A percentile compares a stretch with the other conserved stretches of the same genome.
Conservation (phyloP, 1,284 basidiomycete genomes). For the Ganoderma lucidum region DNA sequence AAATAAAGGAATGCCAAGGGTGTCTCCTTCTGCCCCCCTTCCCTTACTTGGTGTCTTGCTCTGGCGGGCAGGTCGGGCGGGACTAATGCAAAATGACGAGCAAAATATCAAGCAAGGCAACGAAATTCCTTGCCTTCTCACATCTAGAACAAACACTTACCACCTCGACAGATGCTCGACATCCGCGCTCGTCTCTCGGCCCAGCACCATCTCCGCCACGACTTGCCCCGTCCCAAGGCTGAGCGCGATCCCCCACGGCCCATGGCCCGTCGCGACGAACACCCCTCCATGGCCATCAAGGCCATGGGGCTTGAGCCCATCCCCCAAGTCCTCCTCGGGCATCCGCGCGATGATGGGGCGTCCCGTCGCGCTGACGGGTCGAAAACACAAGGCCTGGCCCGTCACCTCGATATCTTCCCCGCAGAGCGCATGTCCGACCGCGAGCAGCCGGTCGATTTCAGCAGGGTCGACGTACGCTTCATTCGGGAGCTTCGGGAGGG, state of each 20-base stretch:
- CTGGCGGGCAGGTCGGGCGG: background rate
- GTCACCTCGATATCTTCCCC: conserved; percentile 39
- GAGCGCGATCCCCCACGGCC: conserved; percentile 48
- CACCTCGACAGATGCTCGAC: conserved; percentile 39
- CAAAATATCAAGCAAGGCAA: background rate
- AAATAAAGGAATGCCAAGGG: background rate
- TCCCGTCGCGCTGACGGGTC: conserved; percentile 44
- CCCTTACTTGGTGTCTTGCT: background rate
- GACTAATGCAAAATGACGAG: background rate
- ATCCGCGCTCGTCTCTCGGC: conserved; percentile 43
- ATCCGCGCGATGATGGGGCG: conserved; percentile 43
- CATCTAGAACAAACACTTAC: conserved; percentile 31
- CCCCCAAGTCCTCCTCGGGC: conserved; percentile 38
- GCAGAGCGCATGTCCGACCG: conserved; percentile 37
- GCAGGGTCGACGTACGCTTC: conserved; percentile 29
- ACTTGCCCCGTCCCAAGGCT: conserved; percentile 46
- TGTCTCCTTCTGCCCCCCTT: background rate
- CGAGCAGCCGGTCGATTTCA: conserved; percentile 35
- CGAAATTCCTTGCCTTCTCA: background rate
- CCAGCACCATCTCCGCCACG: conserved; percentile 44
- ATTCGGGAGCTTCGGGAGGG: conserved; percentile 41
- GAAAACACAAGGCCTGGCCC: conserved; percentile 43
- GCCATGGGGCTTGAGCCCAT: conserved; percentile 33
- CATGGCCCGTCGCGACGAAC: conserved; percentile 46
- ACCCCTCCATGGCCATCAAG: conserved; percentile 34